These are phyloP conservation scores for Bothriochloa decipiens DNA, from an alignment of 176 grass and related monocot species.

Conservation along the genomic window DNA sequence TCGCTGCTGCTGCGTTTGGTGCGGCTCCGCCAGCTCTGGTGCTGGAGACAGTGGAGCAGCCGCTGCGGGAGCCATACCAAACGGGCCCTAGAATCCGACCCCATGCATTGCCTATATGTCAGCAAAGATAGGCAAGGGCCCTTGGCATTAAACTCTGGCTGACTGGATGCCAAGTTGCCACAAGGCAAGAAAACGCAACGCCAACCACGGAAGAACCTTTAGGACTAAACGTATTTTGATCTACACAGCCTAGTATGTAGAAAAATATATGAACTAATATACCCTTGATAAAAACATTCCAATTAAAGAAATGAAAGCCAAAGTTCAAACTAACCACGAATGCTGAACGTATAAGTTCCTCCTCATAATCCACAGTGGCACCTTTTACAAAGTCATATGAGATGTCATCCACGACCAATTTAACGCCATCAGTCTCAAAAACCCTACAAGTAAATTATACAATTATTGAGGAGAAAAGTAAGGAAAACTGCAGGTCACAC, in stretches of 20 bases:
- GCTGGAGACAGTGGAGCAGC: too few relatives aligned
- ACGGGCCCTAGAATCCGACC: not conserved
- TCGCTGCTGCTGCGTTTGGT: too few relatives aligned
- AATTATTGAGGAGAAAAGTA: not conserved
- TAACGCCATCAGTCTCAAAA: conserved; percentile 83
- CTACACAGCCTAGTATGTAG: not conserved
- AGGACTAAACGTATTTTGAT: not conserved
- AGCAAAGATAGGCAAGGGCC: not conserved
- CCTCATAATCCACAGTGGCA: conserved; percentile 78
- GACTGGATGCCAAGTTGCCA: not conserved
- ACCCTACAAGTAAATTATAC: conserved; percentile 49
- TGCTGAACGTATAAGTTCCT: conserved; percentile 83
- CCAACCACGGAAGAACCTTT: not conserved
- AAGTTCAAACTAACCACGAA: conserved; percentile 68
- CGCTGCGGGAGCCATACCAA: too few relatives aligned
- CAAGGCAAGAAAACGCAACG: not conserved
- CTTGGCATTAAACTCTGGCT: not conserved
- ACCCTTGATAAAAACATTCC: not conserved
- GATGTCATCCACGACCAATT: conserved; percentile 80
- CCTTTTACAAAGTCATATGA: conserved; percentile 98
- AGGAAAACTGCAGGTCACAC: not conserved
- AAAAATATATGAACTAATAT: not conserved
- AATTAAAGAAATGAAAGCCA: conserved; percentile 5
- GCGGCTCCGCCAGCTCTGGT: too few relatives aligned
- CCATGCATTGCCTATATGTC: not conserved